These are phyloP conservation scores for Ceraceosorus guamensis DNA, from an alignment of 1,284 basidiomycete species.

Conservation along the genomic window DNA sequence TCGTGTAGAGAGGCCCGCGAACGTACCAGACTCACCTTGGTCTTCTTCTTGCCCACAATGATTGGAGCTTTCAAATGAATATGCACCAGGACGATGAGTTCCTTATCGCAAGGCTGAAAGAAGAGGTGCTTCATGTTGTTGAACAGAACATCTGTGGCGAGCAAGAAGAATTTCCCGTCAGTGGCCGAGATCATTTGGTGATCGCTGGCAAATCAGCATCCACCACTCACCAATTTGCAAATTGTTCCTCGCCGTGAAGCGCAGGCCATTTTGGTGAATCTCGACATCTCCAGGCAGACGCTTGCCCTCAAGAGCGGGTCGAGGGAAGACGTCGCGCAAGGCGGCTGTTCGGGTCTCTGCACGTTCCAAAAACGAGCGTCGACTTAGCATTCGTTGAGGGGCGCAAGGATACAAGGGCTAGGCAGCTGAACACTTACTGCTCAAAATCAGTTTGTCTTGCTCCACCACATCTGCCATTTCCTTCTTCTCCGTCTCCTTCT, in stretches of 20 bases:
- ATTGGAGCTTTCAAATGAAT: constrained; percentile 91
- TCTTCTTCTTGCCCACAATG: constrained; percentile 98
- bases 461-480: constrained; percentile 97
- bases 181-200: not conserved
- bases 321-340: constrained; percentile 84
- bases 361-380: too few species aligned
- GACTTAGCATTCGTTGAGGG: too few species aligned
- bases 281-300: constrained; percentile 86
- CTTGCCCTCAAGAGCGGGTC: constrained; percentile 88
- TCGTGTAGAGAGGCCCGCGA: too few species aligned
- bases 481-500: constrained; percentile 93
- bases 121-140: constrained; percentile 97
- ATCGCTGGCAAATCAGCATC: not conserved
- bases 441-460: constrained; percentile 61
- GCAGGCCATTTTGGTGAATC: constrained; percentile 92
- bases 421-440: too few species aligned
- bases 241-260: constrained; percentile 69
- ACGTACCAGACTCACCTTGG: constrained; percentile 52
- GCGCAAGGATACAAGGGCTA: too few species aligned
- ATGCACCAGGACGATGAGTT: constrained; percentile 89
- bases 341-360: constrained; percentile 44
- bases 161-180: not conserved
- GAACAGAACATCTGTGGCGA: constrained; percentile 61
- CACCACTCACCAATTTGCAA: constrained; percentile 24
- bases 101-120: constrained; percentile 97